A percentile compares a stretch with the other conserved stretches of the same genome.
Evolutionary conservation across 805 yeast species (phyloP).

Genomic region (Priceomyces carsonii): DNA sequence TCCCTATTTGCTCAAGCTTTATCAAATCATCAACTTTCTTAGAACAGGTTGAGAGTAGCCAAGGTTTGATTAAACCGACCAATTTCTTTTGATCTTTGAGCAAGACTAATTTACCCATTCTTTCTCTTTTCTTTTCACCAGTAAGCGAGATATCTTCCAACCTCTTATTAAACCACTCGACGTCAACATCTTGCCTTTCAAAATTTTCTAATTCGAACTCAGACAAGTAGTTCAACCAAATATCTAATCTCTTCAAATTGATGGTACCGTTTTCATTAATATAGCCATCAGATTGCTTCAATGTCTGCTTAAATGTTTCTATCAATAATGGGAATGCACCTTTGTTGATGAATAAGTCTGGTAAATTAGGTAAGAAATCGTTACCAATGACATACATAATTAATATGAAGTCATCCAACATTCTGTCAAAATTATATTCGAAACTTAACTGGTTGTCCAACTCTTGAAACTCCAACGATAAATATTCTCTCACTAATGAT

Average conservation of each 20-base stretch:
- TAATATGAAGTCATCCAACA: conserved; percentile 88
- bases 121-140: conserved; percentile 68
- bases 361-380: conserved; percentile 95
- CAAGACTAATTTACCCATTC: conserved; percentile 63
- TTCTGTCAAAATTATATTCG: conserved; percentile 80
- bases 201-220: conserved; percentile 83
- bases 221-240: conserved; percentile 76
- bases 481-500: conserved; percentile 85
- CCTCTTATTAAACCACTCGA: conserved; percentile 88
- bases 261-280: conserved; percentile 81
- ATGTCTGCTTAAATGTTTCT: conserved; percentile 81
- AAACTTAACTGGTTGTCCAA: conserved; percentile 64
- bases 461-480: conserved; percentile 80
- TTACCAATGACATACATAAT: conserved; percentile 95
- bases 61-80: conserved; percentile 56
- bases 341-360: conserved; percentile 88
- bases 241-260: conserved; percentile 66
- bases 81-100: conserved; percentile 74
- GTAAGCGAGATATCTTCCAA: conserved; percentile 74
- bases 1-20: conserved; percentile 28
- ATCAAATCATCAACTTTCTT: conserved; percentile 33
- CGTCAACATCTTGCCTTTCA: conserved; percentile 80
- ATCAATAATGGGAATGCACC: conserved; percentile 95
- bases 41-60: conserved; percentile 42
- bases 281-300: conserved; percentile 77